Base-by-base conservation (phyloP, 2,329 filamentous ascomycete genomes). In the Cladophialophora carrionii region DNA sequence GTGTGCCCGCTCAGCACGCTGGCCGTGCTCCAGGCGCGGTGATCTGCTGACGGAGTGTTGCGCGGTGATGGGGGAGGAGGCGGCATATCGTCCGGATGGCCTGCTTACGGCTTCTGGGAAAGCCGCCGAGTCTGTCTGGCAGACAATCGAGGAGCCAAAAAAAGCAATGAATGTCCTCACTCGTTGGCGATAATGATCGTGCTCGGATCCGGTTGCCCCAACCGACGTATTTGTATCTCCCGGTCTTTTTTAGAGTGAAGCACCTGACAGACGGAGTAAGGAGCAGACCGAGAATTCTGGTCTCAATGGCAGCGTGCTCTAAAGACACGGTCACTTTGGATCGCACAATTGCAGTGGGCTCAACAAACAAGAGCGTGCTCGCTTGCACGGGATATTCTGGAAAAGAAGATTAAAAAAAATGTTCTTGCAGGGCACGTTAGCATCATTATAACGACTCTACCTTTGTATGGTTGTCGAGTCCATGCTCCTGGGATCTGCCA, bases 1-100 rank as follows among this genome's bases (percentile, higher is more conserved):
- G 63, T 55, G 26, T 54, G 57, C 12, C 64, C 64, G 57, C 61
- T 66, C 20, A 43, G 51, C 32, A 63, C 61, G 53, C 61, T 63
- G 52, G 59, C 57, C 4, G 51, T 66, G 64, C 64, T 66, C 24
- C 61, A 66, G 10, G 52, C 17, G 17, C 29, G 29, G 17, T 6
- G 9, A 20, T 54, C 52, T 31, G 52, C 29, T 34, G 52, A 17
- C 9, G 14, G 22, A 26, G 52, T 54, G n/a, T 31, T 54, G 26
- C 20, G 9, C 4, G 52, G 17, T 54, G 52, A 34, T 17, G 52
- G 10, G 17, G 48, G 20, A 29, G 22, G 6, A 14, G 48, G 48
- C 3, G 52, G 17, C 52, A 54, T 54, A 4, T 54, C 10, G 14
- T 29, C 49, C 2, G 48, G 20, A 17, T 48, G 17, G 17, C 26